Conservation (phyloP, 306 rosid species). For the Cercis canadensis region DNA sequence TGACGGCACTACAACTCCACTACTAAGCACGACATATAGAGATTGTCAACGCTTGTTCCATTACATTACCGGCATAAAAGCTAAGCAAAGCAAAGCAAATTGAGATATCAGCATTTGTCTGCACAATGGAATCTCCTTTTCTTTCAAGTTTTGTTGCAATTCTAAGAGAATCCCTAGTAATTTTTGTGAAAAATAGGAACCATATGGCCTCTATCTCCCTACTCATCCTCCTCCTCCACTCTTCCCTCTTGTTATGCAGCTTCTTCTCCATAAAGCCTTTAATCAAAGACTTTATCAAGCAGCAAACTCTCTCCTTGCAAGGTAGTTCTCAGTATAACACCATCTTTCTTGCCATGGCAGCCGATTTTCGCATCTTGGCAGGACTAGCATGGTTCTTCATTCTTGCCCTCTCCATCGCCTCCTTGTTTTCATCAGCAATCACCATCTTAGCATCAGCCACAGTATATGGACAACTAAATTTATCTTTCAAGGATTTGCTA, state of each 20-base stretch:
- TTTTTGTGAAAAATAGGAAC: conserved; percentile 27
- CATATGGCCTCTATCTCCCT: conserved; percentile 17
- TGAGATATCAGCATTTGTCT: background rate
- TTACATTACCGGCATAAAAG: too few species aligned
- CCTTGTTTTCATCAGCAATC: conserved; percentile 2
- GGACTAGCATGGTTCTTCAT: conserved; percentile 27
- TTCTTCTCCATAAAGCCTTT: conserved; percentile 10
- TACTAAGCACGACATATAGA: too few species aligned
- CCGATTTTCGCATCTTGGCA: background rate
- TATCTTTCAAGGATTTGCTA: conserved; percentile 2
- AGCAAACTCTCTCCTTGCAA: background rate
- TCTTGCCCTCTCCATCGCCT: background rate
- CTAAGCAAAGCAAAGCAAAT: background rate
- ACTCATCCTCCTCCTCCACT: conserved; percentile 12
- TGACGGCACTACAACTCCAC: too few species aligned
- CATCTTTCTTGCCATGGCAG: background rate
- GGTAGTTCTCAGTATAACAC: background rate
- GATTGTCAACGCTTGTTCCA: background rate
- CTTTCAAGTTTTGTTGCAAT: conserved; percentile 11
- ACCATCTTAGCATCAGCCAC: conserved; percentile 17
- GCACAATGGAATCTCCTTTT: conserved; percentile 10
- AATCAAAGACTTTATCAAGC: background rate
- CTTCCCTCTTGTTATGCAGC: conserved; percentile 17
- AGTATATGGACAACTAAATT: background rate
- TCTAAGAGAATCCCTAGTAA: conserved; percentile 23